A percentile compares a stretch with the other conserved stretches of the same genome.
These are phyloP conservation scores for Aristolochia californica DNA, from an alignment of 164 flowering plant species.

Conservation along the genomic window DNA sequence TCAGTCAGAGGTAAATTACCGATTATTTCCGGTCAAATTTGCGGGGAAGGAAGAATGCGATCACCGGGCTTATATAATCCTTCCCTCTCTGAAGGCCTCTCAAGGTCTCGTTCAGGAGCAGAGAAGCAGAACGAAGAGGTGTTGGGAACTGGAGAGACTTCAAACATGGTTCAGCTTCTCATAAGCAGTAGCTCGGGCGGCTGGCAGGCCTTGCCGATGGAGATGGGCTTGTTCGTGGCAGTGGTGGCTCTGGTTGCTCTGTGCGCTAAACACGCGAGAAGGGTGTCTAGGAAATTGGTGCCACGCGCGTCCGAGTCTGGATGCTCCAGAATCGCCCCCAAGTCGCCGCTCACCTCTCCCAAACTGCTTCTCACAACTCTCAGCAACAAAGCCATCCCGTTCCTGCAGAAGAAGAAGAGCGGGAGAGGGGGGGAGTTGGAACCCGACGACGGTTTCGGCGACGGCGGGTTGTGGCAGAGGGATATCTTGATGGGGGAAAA, in stretches of 20 bases:
- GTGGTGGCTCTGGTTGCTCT: constrained; percentile 24
- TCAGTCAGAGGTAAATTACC: no score
- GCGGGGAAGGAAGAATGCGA: not conserved
- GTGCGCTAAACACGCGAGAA: constrained; percentile 29
- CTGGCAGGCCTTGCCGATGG: constrained; percentile 9
- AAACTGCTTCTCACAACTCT: constrained; percentile 32
- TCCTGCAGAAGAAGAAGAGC: constrained; percentile 12
- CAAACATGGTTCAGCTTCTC: constrained; percentile 1
- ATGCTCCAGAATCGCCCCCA: constrained; percentile 3
- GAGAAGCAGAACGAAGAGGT: no score
- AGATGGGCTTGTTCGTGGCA: constrained; percentile 23
- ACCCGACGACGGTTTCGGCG: constrained; percentile 18
- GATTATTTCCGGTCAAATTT: no score
- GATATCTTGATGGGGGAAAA: constrained; percentile 65
- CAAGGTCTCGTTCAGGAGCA: not conserved
- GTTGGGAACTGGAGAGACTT: no score
- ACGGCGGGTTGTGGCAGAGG: constrained; percentile 52
- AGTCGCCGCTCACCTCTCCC: constrained; percentile 19
- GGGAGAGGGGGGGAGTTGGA: not conserved
- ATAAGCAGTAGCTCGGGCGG: not conserved
- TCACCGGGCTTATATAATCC: not conserved
- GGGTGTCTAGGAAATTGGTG: constrained; percentile 12
- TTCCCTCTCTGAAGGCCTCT: not conserved
- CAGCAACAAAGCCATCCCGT: constrained; percentile 35
- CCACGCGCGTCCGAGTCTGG: not conserved